A percentile compares a stretch with the other conserved stretches of the same genome.
Evolutionary conservation across 2,329 filamentous ascomycete species (phyloP).

Genomic region (Venturia carpophila): DNA sequence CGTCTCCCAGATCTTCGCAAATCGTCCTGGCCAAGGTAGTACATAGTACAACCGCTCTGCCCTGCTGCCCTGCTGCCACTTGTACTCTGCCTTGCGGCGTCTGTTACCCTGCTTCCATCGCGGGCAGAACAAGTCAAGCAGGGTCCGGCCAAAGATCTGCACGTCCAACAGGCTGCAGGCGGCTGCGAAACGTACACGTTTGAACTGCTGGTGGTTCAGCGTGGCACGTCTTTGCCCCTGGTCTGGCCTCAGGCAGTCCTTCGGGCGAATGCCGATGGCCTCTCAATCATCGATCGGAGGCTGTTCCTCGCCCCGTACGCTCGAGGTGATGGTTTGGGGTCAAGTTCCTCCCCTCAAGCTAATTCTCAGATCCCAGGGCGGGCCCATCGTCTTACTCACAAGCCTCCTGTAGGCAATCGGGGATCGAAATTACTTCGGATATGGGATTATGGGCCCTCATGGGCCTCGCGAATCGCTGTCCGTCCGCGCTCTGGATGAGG

Average conservation of each 20-base stretch:
- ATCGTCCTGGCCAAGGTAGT: not conserved
- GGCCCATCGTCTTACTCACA: not conserved
- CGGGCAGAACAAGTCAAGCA: not conserved
- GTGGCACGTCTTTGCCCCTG: not conserved
- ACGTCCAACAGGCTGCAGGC: not conserved
- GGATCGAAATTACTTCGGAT: slow-evolving; percentile 3
- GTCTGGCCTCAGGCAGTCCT: not conserved
- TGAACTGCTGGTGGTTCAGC: not conserved
- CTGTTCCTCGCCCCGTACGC: slow-evolving; percentile 8
- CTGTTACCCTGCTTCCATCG: not conserved
- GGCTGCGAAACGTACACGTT: not conserved
- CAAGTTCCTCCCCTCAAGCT: not conserved
- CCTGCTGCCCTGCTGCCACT: not conserved
- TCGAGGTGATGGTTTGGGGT: slow-evolving; percentile 6
- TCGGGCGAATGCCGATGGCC: slow-evolving; percentile 5
- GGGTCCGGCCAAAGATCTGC: not conserved
- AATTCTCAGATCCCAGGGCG: not conserved
- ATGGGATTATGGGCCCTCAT: not conserved
- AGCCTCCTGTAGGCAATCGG: slow-evolving; percentile 8
- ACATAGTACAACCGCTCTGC: not conserved
- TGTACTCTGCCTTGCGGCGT: not conserved
- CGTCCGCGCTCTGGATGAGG: slow-evolving; percentile 3
- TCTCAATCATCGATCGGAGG: slow-evolving; percentile 7
- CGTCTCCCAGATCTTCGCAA: not conserved
- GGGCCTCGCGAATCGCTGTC: slow-evolving; percentile 7